phyloP scores from a whole-genome alignment of 108 stramenopile genomes.

The Mediolabrus comicus region DNA sequence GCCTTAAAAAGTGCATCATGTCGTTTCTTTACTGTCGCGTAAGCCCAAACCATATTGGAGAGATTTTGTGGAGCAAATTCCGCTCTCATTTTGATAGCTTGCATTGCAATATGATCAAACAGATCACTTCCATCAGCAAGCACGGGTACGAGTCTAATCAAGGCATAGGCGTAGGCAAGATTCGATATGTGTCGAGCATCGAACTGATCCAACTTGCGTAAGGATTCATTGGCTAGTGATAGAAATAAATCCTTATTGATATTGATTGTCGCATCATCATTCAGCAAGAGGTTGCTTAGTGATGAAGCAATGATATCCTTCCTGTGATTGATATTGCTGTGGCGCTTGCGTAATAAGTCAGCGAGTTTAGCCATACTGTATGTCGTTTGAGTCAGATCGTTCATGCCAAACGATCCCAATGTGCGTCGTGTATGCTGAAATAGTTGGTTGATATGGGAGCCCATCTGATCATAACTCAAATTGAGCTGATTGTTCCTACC shows the following conservation, averaged over 20 bases:
- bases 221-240: background rate
- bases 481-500: background rate
- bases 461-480: background rate
- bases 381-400: background rate
- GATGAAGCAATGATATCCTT: background rate
- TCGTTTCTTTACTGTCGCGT: background rate
- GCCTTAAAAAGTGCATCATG: constrained; percentile 1
- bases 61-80: background rate
- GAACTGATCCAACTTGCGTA: background rate
- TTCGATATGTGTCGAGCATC: constrained; percentile 7
- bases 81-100: background rate
- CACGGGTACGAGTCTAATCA: background rate
- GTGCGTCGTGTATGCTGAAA: background rate
- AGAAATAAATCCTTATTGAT: background rate
- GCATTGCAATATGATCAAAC: constrained; percentile 1
- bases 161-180: constrained; percentile 4
- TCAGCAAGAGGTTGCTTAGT: background rate
- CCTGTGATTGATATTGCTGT: background rate
- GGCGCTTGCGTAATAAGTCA: background rate
- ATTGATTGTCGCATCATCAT: background rate
- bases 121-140: constrained; percentile 1
- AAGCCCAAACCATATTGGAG: constrained; percentile 13
- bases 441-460: background rate
- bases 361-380: background rate
- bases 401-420: background rate